Evolutionary conservation across 441 rosid species (phyloP), one percentile per base, ranked within the genome.

Genomic region (Erysimum cheiri): DNA sequence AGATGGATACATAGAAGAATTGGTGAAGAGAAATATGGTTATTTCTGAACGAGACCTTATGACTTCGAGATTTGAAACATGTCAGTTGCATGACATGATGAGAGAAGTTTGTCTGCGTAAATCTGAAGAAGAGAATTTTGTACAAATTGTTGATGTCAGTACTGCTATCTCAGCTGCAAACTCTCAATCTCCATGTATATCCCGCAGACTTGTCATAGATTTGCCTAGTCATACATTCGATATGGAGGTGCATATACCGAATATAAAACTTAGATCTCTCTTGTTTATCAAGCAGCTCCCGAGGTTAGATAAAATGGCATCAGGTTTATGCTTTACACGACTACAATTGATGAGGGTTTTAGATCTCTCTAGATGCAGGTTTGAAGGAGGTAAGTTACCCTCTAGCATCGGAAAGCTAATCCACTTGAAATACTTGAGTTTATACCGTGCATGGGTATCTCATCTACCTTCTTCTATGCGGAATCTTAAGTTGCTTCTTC

Each of bases 71-170:
- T 39, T 66, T 6, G 17, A 47, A 49, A 65, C 53, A 0, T 78
- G 67, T 47, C 72, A 52, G 0, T 4, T 78, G 61, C 84, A 81
- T 56, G 80, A 75, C 37, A 64, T 75, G 14, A 66, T 72, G 76
- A 36, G 82, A 55, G 76, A 75, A 6, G 37, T 78, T 14, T 78
- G 75, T 57, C 8, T 78, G 10, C 40, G 3, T 7, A 77, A 53
- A 49, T 73, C 78, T 9, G 8, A 37, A 31, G 49, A 73, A 41
- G 71, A 68, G 52, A 41, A 43, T 0, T 36, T 72, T 8, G 2
- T 77, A 3, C 40, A 13, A 0, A 33, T 43, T 29, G 28, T 55
- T 4, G 5, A 53, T 60, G 0, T 6, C 12, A 17, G 29, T n/a
- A 3, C 9, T 15, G 13, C 1, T 12, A 3, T 7, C 46, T 58